Conservation (phyloP, 2,329 filamentous ascomycete genomes). For the Lachnellula arida region DNA sequence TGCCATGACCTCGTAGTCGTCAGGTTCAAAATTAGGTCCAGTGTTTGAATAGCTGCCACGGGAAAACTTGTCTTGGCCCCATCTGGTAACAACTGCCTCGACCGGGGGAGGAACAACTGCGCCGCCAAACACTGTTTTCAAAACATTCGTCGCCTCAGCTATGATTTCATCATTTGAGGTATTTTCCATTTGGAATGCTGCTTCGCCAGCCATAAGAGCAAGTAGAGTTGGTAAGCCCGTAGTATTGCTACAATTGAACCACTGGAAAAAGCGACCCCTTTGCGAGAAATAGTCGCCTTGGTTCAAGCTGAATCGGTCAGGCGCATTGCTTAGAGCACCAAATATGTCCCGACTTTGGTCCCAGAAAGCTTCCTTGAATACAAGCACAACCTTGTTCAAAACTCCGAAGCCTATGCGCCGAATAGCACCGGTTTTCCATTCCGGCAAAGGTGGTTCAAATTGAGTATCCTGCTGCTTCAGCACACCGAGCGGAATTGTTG, state of each 20-base stretch:
- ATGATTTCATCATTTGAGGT: constrained; percentile 72
- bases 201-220: constrained; percentile 92
- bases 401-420: constrained; percentile 84
- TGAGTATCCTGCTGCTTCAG: constrained; percentile 75
- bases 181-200: constrained; percentile 81
- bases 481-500: constrained; percentile 86
- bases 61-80: constrained; percentile 88
- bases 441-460: constrained; percentile 88
- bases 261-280: constrained; percentile 92
- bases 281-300: constrained; percentile 74
- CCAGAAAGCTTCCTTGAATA: constrained; percentile 90
- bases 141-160: constrained; percentile 71
- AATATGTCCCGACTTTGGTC: constrained; percentile 88
- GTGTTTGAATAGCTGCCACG: constrained; percentile 94
- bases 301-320: constrained; percentile 62
- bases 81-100: constrained; percentile 86
- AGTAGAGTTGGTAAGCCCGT: constrained; percentile 84
- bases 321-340: constrained; percentile 75
- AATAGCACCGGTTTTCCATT: constrained; percentile 79
- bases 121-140: constrained; percentile 69
- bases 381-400: constrained; percentile 90
- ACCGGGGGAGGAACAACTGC: constrained; percentile 66
- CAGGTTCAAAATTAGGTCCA: constrained; percentile 71
- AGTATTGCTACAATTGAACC: constrained; percentile 92
- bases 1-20: constrained; percentile 93